Conservation (phyloP, 2,329 filamentous ascomycete genomes). For the Talaromyces sp. region DNA sequence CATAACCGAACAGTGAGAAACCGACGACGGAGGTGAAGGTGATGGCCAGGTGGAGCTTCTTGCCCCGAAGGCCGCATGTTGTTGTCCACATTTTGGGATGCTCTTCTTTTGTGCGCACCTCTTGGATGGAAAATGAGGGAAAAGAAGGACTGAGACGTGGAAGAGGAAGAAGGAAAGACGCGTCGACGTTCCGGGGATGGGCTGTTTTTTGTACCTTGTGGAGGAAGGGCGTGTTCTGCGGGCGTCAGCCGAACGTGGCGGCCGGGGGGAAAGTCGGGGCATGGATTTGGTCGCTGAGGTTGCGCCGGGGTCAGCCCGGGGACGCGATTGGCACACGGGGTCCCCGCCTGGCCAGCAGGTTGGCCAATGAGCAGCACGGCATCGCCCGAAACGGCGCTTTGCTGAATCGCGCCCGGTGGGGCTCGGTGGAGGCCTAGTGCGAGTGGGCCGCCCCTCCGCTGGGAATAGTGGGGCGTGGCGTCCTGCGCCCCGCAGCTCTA, state of each 20-base stretch:
- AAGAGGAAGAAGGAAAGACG: neutral
- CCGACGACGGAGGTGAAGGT: conserved; percentile 38
- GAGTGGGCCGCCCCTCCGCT: neutral
- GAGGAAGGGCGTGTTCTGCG: neutral
- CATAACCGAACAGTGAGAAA: conserved; percentile 62
- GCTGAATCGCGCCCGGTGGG: neutral
- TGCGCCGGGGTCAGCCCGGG: neutral
- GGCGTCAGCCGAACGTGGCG: neutral
- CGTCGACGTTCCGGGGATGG: neutral
- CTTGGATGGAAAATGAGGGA: neutral
- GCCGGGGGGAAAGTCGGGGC: neutral
- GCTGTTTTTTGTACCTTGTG: neutral
- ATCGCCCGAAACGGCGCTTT: neutral
- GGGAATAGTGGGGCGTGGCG: neutral
- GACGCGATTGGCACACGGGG: neutral
- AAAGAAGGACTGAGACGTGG: neutral
- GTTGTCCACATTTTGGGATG: conserved; percentile 27
- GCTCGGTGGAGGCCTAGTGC: neutral
- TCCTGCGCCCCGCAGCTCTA: neutral
- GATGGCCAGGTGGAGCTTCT: conserved; percentile 19
- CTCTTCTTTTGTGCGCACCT: neutral
- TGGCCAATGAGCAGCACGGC: neutral
- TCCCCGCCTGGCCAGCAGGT: neutral
- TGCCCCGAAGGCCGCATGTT: conserved; percentile 24
- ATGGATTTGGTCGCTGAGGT: neutral